Evolutionary conservation across 2,329 filamentous ascomycete genomes (phyloP), one percentile per base, ranked within the genome.

Genomic region (Fusarium gaditjirri): DNA sequence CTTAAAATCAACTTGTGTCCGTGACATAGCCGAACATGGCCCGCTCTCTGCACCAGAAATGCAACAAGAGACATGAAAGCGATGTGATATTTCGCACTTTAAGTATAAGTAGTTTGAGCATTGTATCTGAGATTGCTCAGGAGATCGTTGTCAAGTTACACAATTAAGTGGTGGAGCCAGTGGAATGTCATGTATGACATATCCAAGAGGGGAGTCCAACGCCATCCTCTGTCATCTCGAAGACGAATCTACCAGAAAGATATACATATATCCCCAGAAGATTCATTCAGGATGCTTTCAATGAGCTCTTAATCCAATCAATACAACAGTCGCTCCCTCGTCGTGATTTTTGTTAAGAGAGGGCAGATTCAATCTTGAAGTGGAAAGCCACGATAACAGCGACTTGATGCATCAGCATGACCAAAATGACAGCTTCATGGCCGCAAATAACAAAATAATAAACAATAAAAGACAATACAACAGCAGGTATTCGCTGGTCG

Each of bases 401-500:
- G 19, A 43, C 47, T 27, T 25, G n/a, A 43, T 56, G 19, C 49
- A 25, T 35, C 21, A 31, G 19, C 17, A 54, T 36, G 23, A 25
- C 21, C 16, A 27, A 27, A 43, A 27, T 12, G 8, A 27, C 25
- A 56, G 29, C 16, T 49, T 10, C 31, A 49, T 10, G 21, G 31
- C 16, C n/a, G 8, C 21, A 23, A n/a, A 16, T 5, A 52, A 35
- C n/a, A 59, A 38, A 47, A 47, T 27, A 54, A 36, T 14, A 16
- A 23, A 12, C 9, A 27, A 39, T 5, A 56, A 42, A 59, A 53
- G 23, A 64, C 57, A 64, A 64, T 71, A 71, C 53, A 71, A 68
- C 68, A 71, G 53, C 43, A 33, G 57, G 68, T 31, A 71, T 71
- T 63, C 62, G 46, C 68, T 65, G 42, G 60, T 57, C 38, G 60